These are phyloP conservation scores for Fraxinus platypoda DNA, from an alignment of 305 asterid genomes.

Conservation along the genomic window DNA sequence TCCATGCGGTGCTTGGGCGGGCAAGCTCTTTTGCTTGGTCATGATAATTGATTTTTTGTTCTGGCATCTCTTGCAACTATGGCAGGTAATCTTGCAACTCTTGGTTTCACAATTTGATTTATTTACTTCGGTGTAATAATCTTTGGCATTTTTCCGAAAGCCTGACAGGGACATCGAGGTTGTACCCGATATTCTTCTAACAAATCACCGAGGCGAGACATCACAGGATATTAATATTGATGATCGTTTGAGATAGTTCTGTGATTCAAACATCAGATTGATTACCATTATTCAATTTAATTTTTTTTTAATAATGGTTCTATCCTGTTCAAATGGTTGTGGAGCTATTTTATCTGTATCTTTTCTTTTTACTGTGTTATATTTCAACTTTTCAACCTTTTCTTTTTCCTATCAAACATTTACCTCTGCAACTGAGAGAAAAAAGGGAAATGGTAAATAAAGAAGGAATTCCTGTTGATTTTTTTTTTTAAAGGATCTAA, in stretches of 20 bases:
- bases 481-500: background rate
- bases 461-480: background rate
- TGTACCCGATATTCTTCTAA: conserved; percentile 57
- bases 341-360: background rate
- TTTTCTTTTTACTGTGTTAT: background rate
- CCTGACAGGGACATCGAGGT: conserved; percentile 78
- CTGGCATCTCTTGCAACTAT: conserved; percentile 71
- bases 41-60: conserved; percentile 75
- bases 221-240: conserved; percentile 28
- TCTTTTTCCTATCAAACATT: background rate
- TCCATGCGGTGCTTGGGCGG: conserved; percentile 95
- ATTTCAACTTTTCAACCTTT: background rate
- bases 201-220: conserved; percentile 32
- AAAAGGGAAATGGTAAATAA: background rate
- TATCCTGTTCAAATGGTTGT: background rate
- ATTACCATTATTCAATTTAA: background rate
- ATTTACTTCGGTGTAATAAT: background rate
- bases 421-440: background rate
- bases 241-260: conserved; percentile 13
- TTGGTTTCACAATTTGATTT: background rate
- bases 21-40: conserved; percentile 87
- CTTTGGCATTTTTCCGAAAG: conserved; percentile 35
- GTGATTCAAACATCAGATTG: background rate
- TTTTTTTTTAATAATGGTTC: background rate
- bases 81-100: conserved; percentile 56